Base-by-base conservation (phyloP, 148 eudicot species). In the Rhododendron molle region DNA sequence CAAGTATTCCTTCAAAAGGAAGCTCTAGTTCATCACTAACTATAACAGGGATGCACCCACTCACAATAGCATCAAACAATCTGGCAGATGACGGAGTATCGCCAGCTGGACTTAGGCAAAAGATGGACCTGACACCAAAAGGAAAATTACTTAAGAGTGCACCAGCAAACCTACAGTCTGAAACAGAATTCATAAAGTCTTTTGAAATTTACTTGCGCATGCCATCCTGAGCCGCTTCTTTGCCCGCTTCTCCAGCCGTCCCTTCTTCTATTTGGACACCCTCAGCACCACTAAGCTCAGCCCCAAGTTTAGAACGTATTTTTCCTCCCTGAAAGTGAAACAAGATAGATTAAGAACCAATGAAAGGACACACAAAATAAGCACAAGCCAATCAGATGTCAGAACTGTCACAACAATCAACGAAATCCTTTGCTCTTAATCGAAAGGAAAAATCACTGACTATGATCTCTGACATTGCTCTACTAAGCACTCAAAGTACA, bases 11-110 rank as follows among this genome's bases (percentile, higher is more conserved):
- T 89, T 97, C 99, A 90, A 95, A 97, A 81, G 99, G 99, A 89
- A 93, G 99, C 90, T 97, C 99, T 84, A 97, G 89, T 73, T 97
- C 99, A 85, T 97, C 99, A 90, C 99, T 97, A 79, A 97, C 90
- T 83, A 97, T 90, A 87, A 97, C 96, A 89, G 99, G 98, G 86
- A 95, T 93, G 92, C 99, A 97, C 28, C 99, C 98, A 89, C 99
- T 97, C 76, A 97, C 98, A 88, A 97, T 94, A 83, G 99, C 99
- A 93, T 97, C 99, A 92, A 97, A 97, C 80, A 97, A 83, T 87
- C 99, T 91, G 58, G 98, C 99, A 86, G 99, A 97, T 58, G 99
- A 97, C 85, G 98, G 99, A 88, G 99, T 97, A 85, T 97, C 99
- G 82, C 99, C 98, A 82, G 99, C 99, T 81, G 99, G 99, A 88